Evolutionary conservation across 1,284 basidiomycete species (phyloP), one percentile per base, ranked within the genome.

Genomic region (Ustilago cynodontis): DNA sequence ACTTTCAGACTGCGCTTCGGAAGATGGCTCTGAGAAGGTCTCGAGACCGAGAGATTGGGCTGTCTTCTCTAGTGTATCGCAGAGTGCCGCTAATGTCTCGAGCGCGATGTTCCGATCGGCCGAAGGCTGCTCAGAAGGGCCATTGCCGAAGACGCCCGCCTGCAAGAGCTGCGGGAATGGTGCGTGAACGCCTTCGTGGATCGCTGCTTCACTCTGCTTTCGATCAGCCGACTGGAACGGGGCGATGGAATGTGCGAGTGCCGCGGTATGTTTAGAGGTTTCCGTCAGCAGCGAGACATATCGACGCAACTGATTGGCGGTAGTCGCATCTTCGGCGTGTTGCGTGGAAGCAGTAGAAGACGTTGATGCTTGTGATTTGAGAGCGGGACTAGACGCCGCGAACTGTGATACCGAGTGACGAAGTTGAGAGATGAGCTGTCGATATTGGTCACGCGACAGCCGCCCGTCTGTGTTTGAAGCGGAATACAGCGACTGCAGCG

Each of bases 211-310:
- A 9, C 14, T 29, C n/a, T 20, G 41, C n/a, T 24, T 29, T 16
- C 31, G 29, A 18, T 60, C 60, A 20, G 65, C 60, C 49, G 62
- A 33, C 57, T 70, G 65, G 60, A 77, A 51, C 7, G 75, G 67
- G 20, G 65, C 63, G 18, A 73, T 66, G 24, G 75, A 67, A 31
- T 73, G 75, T 7, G 70, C 64, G 8, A 77, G 71, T 7, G 71
- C 66, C 2, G 66, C 67, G 16, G 71, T 71, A 43, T 77, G 75
- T 14, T 47, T 67, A 9, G 75, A 77, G 2, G 75, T 73, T 56
- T 77, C 75, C 13, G 64, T 61, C 1, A 77, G 58, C 29, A 77
- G 39, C 6, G 75, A 77, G 35, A 77, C 66, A 58, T 73, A 77
- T 14, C 75, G 56, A 3, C 67, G 65, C 29, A 77, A 31, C 10